Conservation (phyloP, 2,329 filamentous ascomycete species). For the Fusarium tjaetaba region DNA sequence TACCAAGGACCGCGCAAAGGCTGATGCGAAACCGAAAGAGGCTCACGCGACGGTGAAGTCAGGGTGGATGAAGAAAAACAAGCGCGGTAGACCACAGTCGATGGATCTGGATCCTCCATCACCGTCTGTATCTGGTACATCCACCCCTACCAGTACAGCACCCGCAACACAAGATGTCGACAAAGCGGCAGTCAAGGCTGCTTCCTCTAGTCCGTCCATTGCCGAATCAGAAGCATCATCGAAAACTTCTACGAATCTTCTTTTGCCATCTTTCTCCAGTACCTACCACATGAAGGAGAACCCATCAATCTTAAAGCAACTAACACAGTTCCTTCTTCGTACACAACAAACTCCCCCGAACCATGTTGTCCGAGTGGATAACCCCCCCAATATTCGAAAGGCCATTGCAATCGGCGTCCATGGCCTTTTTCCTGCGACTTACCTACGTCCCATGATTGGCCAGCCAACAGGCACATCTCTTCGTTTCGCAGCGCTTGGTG, state of each 20-base stretch:
- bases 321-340: slow-evolving; percentile 66
- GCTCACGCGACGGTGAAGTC: slow-evolving; percentile 42
- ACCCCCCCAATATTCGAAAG: slow-evolving; percentile 78
- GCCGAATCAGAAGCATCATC: slow-evolving; percentile 56
- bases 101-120: slow-evolving; percentile 57
- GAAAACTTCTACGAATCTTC: slow-evolving; percentile 66
- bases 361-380: slow-evolving; percentile 77
- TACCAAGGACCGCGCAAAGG: slow-evolving; percentile 47
- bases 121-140: slow-evolving; percentile 41
- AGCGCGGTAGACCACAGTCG: slow-evolving; percentile 58
- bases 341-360: slow-evolving; percentile 66
- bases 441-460: slow-evolving; percentile 89
- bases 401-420: slow-evolving; percentile 95
- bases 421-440: slow-evolving; percentile 88
- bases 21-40: slow-evolving; percentile 46
- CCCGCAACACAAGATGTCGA: slow-evolving; percentile 30
- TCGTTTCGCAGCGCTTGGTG: slow-evolving; percentile 88
- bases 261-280: slow-evolving; percentile 74
- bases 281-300: slow-evolving; percentile 75
- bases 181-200: slow-evolving; percentile 19
- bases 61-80: slow-evolving; percentile 54
- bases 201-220: slow-evolving; percentile 45
- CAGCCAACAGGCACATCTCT: slow-evolving; percentile 96
- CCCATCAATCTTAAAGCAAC: slow-evolving; percentile 76
- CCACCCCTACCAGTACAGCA: slow-evolving; percentile 34